Evolutionary conservation across 352 stramenopile genomes (phyloP), one percentile per base, ranked within the genome.

Genomic region (Globisporangium alternatum): DNA sequence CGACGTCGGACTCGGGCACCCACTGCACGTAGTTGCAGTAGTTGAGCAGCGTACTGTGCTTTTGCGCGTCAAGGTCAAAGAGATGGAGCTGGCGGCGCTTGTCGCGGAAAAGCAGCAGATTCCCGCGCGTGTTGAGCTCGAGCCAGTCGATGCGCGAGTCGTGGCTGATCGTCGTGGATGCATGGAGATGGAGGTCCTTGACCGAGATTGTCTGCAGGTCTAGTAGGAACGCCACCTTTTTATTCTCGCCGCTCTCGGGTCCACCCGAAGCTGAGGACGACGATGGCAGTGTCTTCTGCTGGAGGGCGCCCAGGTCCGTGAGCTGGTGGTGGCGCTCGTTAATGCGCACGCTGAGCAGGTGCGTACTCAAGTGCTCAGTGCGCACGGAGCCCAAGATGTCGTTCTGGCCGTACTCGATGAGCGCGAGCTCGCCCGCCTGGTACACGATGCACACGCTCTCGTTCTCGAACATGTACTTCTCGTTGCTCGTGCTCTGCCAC

Each of bases 11-110:
- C 35, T 96, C 86, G n/a, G 95, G 95, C 9, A 98, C 95, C 95
- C 95, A 98, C 72, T 98, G 93, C 45, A 98, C 95, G 69, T 98
- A 98, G 65, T 92, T 98, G 77, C 92, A 98, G 75, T 97, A 97
- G 64, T 94, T 97, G 21, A 98, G 80, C 43, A 98, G 70, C 15
- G 90, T 97, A 28, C 75, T 93, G 22, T 89, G 83, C 44, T 78
- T 83, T 62, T 98, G 91, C 10, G 80, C 72, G 25, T 93, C 81
- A 25, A 98, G 70, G 65, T 98, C 93, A 71, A 96, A 98, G 9
- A 98, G 67, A 56, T 98, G 91, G 39, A 98, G 74, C 55, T 96
- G 86, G 0, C 90, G 82, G 8, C 89, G 75, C 72, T 96, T 97
- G 76, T 98, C 95, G 4, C 95, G 85, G 76, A 98, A 98, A 6